A percentile compares a stretch with the other conserved stretches of the same genome.
phyloP scores from a whole-genome alignment of 768 basidiomycete genomes.

The Porphyrellus cyaneotinctus region DNA sequence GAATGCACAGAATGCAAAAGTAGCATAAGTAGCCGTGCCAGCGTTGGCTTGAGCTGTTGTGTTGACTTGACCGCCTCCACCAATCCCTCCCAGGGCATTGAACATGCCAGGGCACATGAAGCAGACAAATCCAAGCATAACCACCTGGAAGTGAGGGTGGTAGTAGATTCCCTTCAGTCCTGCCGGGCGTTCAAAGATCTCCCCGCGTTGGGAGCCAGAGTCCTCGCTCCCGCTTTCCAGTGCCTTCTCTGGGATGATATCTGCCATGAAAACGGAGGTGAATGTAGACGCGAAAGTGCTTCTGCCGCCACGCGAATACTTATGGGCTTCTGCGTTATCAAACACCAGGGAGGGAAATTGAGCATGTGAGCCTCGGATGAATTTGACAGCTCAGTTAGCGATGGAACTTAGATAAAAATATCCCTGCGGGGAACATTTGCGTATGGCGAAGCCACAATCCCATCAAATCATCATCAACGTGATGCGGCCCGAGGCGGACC shows the following conservation, averaged over 20 bases:
- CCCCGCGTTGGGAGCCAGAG: conserved; percentile 23
- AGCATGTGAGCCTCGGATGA: conserved; percentile 17
- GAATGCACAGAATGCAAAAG: conserved; percentile 59
- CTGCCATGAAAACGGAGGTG: conserved; percentile 11
- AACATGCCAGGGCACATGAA: conserved; percentile 68
- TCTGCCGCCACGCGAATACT: conserved; percentile 5
- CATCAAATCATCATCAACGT: not conserved
- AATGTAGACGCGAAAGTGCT: not conserved
- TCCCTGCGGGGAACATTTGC: not conserved
- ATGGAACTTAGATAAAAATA: not conserved
- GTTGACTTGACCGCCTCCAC: conserved; percentile 73
- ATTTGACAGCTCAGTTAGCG: conserved; percentile 1
- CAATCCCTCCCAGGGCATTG: conserved; percentile 76
- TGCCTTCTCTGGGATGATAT: conserved; percentile 17
- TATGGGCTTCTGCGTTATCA: conserved; percentile 8
- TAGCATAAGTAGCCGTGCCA: conserved; percentile 63
- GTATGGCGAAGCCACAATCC: not conserved
- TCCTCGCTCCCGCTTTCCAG: conserved; percentile 28
- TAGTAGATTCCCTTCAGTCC: conserved; percentile 57
- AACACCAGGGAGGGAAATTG: not conserved
- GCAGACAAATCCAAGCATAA: conserved; percentile 61
- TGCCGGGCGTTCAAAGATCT: conserved; percentile 43
- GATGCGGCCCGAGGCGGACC: not conserved
- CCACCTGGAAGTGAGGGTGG: conserved; percentile 43
- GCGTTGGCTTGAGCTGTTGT: conserved; percentile 63